Base-by-base conservation (phyloP, 768 basidiomycete species). In the Daedaleopsis sinensis region DNA sequence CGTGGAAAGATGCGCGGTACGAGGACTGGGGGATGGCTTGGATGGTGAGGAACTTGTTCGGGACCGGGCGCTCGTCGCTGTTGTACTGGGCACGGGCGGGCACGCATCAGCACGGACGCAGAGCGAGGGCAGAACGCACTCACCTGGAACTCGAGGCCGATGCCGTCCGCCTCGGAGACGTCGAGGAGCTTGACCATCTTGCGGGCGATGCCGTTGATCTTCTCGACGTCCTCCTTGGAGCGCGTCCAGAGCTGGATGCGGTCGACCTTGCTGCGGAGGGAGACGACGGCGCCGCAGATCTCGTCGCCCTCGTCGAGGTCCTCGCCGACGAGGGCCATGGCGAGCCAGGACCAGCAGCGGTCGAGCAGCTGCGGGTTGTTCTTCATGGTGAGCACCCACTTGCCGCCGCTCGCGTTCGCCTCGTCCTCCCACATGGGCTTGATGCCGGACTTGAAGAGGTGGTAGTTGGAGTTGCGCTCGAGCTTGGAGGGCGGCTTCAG, bases 371-470 rank as follows among this genome's bases (percentile, higher is more conserved):
- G 74, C 3, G 92, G 86, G 65, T 89, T 91, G 68, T 89, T 88
- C 79, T 90, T 90, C 89, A 96, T 93, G 68, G 93, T 93, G 59
- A 98, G 74, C 19, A 95, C 93, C 95, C 95, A 97, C 77, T 95
- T 96, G 38, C 95, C 95, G 19, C 95, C 95, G 55, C 89, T 84
- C 24, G 91, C 90, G 70, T 97, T 97, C 56, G 93, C 91, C 35
- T 85, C 84, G 72, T 96, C 95, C 77, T 96, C 95, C 94, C 94
- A 97, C 95, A 97, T 96, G 15, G 93, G 93, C 71, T 94, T 93
- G 79, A 95, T 95, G 18, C 92, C 92, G 21, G 86, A 82, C 77
- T 96, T 96, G 85, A 98, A 97, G 57, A 98, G 82, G 71, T 98
- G 95, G 68, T 96, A 95, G 76, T 97, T 98, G 49, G 90, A 90